Conservation (phyloP, 306 rosid genomes). For the Psophocarpus tetragonolobus region DNA sequence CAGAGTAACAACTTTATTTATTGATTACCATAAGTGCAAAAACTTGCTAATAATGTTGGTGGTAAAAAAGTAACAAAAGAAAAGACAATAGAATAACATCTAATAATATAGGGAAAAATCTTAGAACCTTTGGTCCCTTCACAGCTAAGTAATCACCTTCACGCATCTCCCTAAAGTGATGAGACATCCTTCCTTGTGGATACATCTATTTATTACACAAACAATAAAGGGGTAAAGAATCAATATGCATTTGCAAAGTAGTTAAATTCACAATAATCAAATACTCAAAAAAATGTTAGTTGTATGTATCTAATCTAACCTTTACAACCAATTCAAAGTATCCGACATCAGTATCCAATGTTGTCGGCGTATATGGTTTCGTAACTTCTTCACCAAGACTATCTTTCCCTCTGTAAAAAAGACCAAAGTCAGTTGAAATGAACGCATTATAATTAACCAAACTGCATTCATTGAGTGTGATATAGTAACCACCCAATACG, state of each 20-base stretch:
- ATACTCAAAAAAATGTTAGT: neutral
- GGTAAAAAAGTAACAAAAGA: constrained; percentile 5
- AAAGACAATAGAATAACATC: neutral
- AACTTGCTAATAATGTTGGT: neutral
- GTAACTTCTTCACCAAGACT: constrained; percentile 71
- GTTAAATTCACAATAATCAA: neutral
- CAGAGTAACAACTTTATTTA: neutral
- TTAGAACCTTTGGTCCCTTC: constrained; percentile 87
- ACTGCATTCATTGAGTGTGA: neutral
- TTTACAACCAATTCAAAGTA: constrained; percentile 82
- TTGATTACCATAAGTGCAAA: too few relatives aligned
- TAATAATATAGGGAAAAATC: neutral
- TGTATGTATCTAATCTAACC: constrained; percentile 41
- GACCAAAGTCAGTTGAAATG: constrained; percentile 1
- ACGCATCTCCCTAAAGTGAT: constrained; percentile 77
- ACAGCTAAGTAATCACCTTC: constrained; percentile 74
- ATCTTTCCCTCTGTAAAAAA: constrained; percentile 69
- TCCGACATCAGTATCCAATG: constrained; percentile 91
- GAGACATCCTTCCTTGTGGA: constrained; percentile 98
- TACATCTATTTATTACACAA: constrained; percentile 61
- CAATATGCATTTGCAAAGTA: neutral
- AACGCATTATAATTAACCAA: neutral
- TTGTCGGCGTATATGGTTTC: constrained; percentile 83
- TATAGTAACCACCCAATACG: neutral
- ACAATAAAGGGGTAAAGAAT: neutral